Conservation (phyloP, 192 early-diverging fungal genomes). For the Chytriomyces sp. region DNA sequence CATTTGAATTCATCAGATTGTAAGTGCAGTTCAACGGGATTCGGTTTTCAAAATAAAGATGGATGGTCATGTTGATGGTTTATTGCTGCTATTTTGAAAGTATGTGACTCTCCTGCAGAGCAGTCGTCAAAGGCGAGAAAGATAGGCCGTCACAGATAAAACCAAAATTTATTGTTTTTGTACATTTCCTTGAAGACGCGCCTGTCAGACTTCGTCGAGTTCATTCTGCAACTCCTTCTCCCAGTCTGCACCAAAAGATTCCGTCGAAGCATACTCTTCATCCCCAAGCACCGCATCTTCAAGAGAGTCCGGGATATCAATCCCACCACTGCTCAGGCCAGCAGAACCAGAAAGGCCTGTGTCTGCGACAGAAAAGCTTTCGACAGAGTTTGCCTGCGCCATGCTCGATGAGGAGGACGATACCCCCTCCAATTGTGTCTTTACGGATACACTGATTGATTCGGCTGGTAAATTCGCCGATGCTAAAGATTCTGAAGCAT, state of each 20-base stretch:
- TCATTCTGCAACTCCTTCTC: slow-evolving; percentile 38
- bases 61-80: too few relatives aligned
- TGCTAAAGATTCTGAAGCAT: background rate
- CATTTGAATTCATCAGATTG: too few relatives aligned
- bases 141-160: too few relatives aligned
- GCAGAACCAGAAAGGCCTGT: background rate
- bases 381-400: background rate
- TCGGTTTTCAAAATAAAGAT: too few relatives aligned
- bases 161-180: too few relatives aligned
- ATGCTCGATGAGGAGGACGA: background rate
- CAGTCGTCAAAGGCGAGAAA: too few relatives aligned
- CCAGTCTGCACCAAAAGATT: slow-evolving; percentile 38
- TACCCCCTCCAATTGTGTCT: background rate
- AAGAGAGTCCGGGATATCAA: slow-evolving; percentile 25
- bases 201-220: slow-evolving; percentile 24
- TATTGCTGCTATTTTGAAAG: too few relatives aligned
- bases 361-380: background rate
- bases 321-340: background rate
- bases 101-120: too few relatives aligned
- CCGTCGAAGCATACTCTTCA: slow-evolving; percentile 26
- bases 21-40: too few relatives aligned
- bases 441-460: background rate
- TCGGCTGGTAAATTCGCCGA: background rate
- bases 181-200: too few relatives aligned
- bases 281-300: slow-evolving; percentile 7